A percentile compares a stretch with the other conserved stretches of the same genome.
Conservation (phyloP, 2,329 filamentous ascomycete species). For the Lasiodiplodia gonubiensis region DNA sequence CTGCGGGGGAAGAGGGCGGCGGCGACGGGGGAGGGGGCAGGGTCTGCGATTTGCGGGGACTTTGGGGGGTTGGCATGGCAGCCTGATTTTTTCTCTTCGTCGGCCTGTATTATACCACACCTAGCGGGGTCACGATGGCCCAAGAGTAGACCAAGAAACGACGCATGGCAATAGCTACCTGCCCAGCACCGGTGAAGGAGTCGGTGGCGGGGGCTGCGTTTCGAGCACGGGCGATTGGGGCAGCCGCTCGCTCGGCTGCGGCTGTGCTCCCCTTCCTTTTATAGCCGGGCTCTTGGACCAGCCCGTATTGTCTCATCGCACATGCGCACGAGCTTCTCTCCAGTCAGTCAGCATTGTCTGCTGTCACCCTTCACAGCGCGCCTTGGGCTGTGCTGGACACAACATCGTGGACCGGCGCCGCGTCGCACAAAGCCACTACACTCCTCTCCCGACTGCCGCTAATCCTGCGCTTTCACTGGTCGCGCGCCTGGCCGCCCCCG, state of each 20-base stretch:
- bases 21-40: not conserved
- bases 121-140: not conserved
- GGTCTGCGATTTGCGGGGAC: not conserved
- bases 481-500: not conserved
- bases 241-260: not conserved
- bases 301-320: slow-evolving; percentile 15
- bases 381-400: slow-evolving; percentile 17
- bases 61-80: not conserved
- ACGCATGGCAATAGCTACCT: not conserved
- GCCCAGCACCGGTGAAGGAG: slow-evolving; percentile 14
- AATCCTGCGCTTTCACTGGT: slow-evolving; percentile 7
- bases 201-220: slow-evolving; percentile 2
- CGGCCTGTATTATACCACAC: slow-evolving; percentile 24
- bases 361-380: slow-evolving; percentile 11
- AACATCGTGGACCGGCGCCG: not conserved
- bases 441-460: not conserved
- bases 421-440: not conserved
- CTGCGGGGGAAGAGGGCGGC: slow-evolving; percentile 7
- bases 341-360: slow-evolving; percentile 1
- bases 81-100: slow-evolving; percentile 13
- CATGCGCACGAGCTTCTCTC: slow-evolving; percentile 16
- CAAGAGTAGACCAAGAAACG: not conserved
- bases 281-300: slow-evolving; percentile 6
- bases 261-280: slow-evolving; percentile 24
- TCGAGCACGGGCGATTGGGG: not conserved